phyloP scores from a whole-genome alignment of 108 stramenopile species.

The Schizochytrium sp. region DNA sequence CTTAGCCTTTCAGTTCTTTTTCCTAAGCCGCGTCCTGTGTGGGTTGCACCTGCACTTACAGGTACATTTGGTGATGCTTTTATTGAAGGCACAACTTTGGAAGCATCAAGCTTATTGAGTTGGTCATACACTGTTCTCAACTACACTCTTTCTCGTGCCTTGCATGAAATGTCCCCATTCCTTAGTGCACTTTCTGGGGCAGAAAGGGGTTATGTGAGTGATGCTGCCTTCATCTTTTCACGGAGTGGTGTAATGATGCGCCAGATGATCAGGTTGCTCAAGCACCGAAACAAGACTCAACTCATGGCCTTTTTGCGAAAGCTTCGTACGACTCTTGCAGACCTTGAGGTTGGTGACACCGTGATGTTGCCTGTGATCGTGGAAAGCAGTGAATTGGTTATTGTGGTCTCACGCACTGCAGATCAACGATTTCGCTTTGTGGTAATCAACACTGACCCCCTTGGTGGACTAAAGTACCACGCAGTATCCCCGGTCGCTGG shows the following conservation, averaged over 20 bases:
- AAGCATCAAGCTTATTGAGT: conserved; percentile 56
- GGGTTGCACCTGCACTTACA: conserved; percentile 56
- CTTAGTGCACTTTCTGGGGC: background rate
- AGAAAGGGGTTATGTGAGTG: conserved; percentile 48
- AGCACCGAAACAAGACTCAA: conserved; percentile 60
- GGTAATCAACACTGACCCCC: conserved; percentile 64
- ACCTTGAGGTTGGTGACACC: conserved; percentile 59
- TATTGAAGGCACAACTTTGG: conserved; percentile 61
- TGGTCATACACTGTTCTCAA: conserved; percentile 67
- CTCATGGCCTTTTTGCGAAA: conserved; percentile 62
- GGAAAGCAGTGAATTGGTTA: conserved; percentile 33
- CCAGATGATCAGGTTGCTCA: conserved; percentile 62
- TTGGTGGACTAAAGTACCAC: conserved; percentile 57
- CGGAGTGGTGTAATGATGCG: conserved; percentile 61
- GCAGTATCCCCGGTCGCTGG: conserved; percentile 50
- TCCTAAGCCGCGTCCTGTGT: conserved; percentile 64
- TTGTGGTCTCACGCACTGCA: conserved; percentile 54
- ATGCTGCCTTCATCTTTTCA: conserved; percentile 60
- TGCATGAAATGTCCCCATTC: conserved; percentile 13
- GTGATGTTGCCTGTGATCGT: conserved; percentile 60
- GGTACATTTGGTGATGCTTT: conserved; percentile 66
- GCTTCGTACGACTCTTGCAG: conserved; percentile 44
- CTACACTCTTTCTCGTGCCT: conserved; percentile 15
- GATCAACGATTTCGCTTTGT: conserved; percentile 62
- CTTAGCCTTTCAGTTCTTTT: conserved; percentile 63